Evolutionary conservation across 1,139 yeast genomes (phyloP).

Genomic region (Pichia sp.): DNA sequence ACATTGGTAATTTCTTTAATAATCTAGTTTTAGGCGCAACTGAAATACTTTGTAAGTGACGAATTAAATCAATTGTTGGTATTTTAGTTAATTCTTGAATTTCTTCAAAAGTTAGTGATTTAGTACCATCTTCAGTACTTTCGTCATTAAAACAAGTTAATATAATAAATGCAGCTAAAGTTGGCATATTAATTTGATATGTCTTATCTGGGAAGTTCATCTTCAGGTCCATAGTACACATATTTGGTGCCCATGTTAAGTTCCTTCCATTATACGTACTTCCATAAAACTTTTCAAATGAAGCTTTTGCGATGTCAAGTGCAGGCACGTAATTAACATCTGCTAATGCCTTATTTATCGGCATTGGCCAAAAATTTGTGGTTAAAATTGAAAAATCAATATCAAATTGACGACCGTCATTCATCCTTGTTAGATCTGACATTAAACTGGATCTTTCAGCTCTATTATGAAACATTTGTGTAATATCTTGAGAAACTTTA

Average conservation of each 20-base stretch:
- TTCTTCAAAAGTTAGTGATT: conserved; percentile 47
- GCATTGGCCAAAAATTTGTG: conserved; percentile 57
- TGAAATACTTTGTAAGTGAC: conserved; percentile 79
- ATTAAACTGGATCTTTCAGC: conserved; percentile 1
- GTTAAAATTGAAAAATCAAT: conserved; percentile 52
- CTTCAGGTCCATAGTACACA: conserved; percentile 75
- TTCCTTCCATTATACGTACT: conserved; percentile 67
- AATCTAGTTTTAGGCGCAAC: conserved; percentile 79
- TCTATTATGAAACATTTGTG: conserved; percentile 7
- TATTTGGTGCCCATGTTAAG: conserved; percentile 76
- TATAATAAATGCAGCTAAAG: conserved; percentile 73
- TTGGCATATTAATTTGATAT: conserved; percentile 76
- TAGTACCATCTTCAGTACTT: conserved; percentile 39
- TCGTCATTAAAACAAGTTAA: conserved; percentile 49
- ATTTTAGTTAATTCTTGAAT: conserved; percentile 64
- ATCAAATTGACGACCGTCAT: conserved; percentile 29
- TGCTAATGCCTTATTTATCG: conserved; percentile 47
- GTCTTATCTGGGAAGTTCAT: conserved; percentile 59
- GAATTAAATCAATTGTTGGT: conserved; percentile 61
- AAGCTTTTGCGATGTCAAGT: conserved; percentile 36
- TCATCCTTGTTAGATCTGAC: conserved; percentile 13
- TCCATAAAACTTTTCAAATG: conserved; percentile 46
- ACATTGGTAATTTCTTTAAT: conserved; percentile 65
- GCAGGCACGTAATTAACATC: conserved; percentile 51
- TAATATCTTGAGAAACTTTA: conserved; percentile 53